Conservation (phyloP, 1,284 basidiomycete species). For the Trametes sp. region DNA sequence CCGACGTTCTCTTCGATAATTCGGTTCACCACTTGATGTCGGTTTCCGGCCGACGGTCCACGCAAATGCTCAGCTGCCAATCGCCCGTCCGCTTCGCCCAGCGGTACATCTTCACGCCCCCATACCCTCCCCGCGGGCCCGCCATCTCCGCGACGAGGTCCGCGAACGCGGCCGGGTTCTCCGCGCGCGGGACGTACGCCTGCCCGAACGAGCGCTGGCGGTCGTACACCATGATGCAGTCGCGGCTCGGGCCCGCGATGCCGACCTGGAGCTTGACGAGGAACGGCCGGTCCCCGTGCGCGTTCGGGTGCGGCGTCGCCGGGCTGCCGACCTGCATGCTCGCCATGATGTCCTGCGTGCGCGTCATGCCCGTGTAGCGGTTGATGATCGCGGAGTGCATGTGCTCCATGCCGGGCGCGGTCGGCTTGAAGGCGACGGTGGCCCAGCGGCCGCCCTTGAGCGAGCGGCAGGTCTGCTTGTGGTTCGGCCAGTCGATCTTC, state of each 20-base stretch:
- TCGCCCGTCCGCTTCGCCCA: constrained; percentile 42
- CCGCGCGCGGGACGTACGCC: constrained; percentile 37
- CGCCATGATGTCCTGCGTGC: constrained; percentile 1
- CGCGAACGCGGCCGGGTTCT: constrained; percentile 24
- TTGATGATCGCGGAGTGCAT: constrained; percentile 22
- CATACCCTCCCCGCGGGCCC: constrained; percentile 28
- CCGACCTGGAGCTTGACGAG: constrained; percentile 50
- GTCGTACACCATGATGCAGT: constrained; percentile 49
- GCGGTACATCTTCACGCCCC: constrained; percentile 42
- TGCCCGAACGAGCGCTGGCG: constrained; percentile 46
- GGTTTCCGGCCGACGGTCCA: constrained; percentile 33
- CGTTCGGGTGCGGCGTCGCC: constrained; percentile 38
- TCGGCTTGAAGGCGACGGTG: constrained; percentile 39
- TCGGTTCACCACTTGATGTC: constrained; percentile 31
- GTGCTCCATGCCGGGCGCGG: constrained; percentile 24
- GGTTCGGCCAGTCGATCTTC: constrained; percentile 47
- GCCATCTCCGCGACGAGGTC: constrained; percentile 31
- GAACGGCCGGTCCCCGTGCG: constrained; percentile 47
- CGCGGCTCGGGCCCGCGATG: constrained; percentile 3
- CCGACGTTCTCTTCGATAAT: background rate
- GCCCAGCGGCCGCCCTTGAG: constrained; percentile 51
- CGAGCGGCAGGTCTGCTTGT: constrained; percentile 48
- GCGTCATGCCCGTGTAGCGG: constrained; percentile 18
- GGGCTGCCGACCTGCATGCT: background rate
- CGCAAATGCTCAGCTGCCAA: constrained; percentile 38